Base-by-base conservation (phyloP, 169 alveolate species). In the Eimeria tenella region DNA sequence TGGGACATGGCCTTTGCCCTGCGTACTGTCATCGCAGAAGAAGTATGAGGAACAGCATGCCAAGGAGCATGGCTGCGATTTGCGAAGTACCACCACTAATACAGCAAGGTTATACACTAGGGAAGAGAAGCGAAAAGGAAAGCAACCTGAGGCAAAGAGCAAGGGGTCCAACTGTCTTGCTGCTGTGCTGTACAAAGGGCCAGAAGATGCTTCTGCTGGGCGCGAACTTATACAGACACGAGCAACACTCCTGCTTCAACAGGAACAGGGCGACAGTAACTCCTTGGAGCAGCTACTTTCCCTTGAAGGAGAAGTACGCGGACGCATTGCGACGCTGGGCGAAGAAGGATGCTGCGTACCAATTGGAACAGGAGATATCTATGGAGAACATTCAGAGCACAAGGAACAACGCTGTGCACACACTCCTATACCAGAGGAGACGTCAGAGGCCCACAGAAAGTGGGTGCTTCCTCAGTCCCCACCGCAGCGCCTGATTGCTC, bases 401-500 rank as follows among this genome's bases (percentile, higher is more conserved):
- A 49, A 9, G 65, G 81, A 84, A 62, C 53, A 84, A 17, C 15
- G 77, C 92, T 7, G n/a, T 60, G 65, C 52, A 42, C 23, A 52
- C 70, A 58, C 81, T 13, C 55, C 79, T 6, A 84, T 84, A 84
- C 92, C 92, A 23, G 92, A 84, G 81, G 92, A 84, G 92, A 15
- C 81, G 3, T 6, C 92, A 17, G 92, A 63, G 4, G 8, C 4
- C 21, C 60, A 84, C 25, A 6, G 11, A 17, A 60, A 63, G 25
- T 60, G 17, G 23, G 42, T 7, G 19, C 19, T 84, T 25, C 92
- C 92, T 19, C 82, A 21, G 21, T 84, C 92, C 10, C 82, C 60
- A 49, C 92, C 92, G 62, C 92, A 84, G 68, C 92, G 92, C 65
- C 23, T 84, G 42, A 84, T 84, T 42, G 75, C 92, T 84, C 23